A percentile compares a stretch with the other conserved stretches of the same genome.
Evolutionary conservation across 2,329 filamentous ascomycete genomes (phyloP).

Genomic region (Colletotrichum spinosum): DNA sequence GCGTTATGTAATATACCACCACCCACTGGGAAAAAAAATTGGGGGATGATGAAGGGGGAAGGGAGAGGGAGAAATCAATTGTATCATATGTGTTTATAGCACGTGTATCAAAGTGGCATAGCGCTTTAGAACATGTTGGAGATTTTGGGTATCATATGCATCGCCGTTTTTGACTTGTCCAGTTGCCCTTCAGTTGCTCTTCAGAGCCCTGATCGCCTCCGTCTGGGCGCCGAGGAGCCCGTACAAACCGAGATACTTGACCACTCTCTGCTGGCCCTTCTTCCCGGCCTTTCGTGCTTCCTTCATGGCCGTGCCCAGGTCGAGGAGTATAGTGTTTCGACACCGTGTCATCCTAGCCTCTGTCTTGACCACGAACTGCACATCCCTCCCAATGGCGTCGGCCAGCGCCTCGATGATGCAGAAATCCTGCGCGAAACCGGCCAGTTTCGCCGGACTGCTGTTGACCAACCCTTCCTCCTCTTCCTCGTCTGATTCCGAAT

Average conservation of each 20-base stretch:
- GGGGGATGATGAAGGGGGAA: not conserved
- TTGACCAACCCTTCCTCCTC: slow-evolving; percentile 51
- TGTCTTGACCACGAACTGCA: slow-evolving; percentile 62
- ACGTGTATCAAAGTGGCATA: slow-evolving; percentile 36
- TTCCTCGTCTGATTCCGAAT: slow-evolving; percentile 44
- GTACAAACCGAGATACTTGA: slow-evolving; percentile 67
- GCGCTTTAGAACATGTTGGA: slow-evolving; percentile 37
- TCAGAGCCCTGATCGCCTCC: slow-evolving; percentile 64
- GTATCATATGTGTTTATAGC: slow-evolving; percentile 52
- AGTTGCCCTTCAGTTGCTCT: slow-evolving; percentile 44
- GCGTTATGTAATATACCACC: slow-evolving; percentile 59
- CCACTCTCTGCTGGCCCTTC: slow-evolving; percentile 56
- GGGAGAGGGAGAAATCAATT: slow-evolving; percentile 39
- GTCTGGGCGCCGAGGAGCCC: slow-evolving; percentile 62
- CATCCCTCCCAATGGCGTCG: slow-evolving; percentile 57
- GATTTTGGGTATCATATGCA: slow-evolving; percentile 46
- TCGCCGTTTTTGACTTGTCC: slow-evolving; percentile 38
- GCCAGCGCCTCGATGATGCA: slow-evolving; percentile 55
- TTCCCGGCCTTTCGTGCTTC: slow-evolving; percentile 57
- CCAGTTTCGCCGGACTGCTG: slow-evolving; percentile 60
- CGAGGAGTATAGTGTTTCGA: slow-evolving; percentile 67
- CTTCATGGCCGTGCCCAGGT: slow-evolving; percentile 62
- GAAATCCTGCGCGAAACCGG: slow-evolving; percentile 59
- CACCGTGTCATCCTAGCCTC: slow-evolving; percentile 65
- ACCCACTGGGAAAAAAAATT: not conserved